Conservation (phyloP, 2,329 filamentous ascomycete species). For the Botrytis byssoidea region DNA sequence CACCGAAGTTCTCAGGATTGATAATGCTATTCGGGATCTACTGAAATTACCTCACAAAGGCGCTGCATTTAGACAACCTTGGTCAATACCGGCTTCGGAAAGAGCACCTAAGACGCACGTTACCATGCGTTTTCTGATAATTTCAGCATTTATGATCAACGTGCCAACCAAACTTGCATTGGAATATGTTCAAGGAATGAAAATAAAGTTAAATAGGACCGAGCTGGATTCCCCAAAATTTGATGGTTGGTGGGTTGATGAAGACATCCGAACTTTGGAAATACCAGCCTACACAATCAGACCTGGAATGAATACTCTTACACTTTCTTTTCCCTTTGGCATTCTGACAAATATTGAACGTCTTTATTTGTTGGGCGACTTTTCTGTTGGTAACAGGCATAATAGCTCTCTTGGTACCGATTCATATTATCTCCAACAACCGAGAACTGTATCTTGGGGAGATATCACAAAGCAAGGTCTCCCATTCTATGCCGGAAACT, state of each 20-base stretch:
- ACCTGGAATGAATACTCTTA: conserved; percentile 31
- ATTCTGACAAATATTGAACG: conserved; percentile 38
- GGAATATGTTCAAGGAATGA: conserved; percentile 32
- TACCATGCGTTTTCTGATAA: conserved; percentile 34
- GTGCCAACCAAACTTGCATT: conserved; percentile 31
- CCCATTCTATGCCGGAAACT: conserved; percentile 38
- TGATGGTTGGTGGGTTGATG: conserved; percentile 39
- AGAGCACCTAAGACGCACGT: conserved; percentile 29
- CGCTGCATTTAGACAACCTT: conserved; percentile 36
- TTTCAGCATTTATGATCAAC: conserved; percentile 20
- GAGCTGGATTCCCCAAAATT: conserved; percentile 11
- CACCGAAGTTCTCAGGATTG: conserved; percentile 36
- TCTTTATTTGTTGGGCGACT: conserved; percentile 38
- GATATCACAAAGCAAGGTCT: conserved; percentile 34
- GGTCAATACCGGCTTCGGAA: conserved; percentile 31
- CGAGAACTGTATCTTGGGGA: conserved; percentile 31
- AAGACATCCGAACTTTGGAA: conserved; percentile 34
- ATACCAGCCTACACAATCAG: conserved; percentile 31
- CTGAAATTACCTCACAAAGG: conserved; percentile 35
- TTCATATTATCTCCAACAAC: neutral
- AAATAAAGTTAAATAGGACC: conserved; percentile 31
- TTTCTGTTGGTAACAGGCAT: conserved; percentile 30
- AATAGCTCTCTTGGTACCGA: neutral
- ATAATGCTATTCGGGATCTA: conserved; percentile 35
- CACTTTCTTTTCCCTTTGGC: conserved; percentile 35